Base-by-base conservation (phyloP, 2,329 filamentous ascomycete genomes). In the Keithomyces neogunnii region DNA sequence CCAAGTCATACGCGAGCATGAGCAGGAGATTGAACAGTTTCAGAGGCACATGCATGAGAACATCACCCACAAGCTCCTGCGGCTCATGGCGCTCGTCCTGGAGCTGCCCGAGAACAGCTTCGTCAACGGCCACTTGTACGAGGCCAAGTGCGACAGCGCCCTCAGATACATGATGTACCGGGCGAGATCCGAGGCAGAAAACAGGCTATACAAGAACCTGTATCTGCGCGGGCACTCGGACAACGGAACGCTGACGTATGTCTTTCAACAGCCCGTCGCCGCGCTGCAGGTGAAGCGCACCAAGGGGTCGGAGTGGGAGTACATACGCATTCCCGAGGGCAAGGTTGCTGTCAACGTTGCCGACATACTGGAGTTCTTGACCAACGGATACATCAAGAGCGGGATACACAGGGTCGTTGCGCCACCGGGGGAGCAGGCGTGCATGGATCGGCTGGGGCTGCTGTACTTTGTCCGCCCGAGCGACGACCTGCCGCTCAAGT, bases 111-210 rank as follows among this genome's bases (percentile, higher is more conserved):
- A 78, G 47, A 76, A 84, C 19, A 73, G 73, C 53, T 73, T 84
- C 46, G 69, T 75, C 29, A 69, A 72, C 9, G 67, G 72, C 33
- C 81, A 84, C 58, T 68, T 68, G 5, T 84, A 81, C 56, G 70
- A 78, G 2, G 67, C 73, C 47, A 68, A 73, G 36, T 73, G 74
- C 45, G 78, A 82, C 56, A 76, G 76, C 49, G 77, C 82, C 57
- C 68, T 82, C 35, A 73, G 81, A 6, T 82, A 81, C 62, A 81
- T 82, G 78, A 74, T 78, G 53, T 82, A 82, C 57, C 70, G 74
- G 51, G 68, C 67, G 0, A 72, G 77, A 10, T 69, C 68, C 1
- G 58, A 64, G 3, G 72, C 73, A 13, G 70, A 73, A 32, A 78
- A 77, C 60, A 43, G 55, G 8, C 59, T 57, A 30, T 57, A 67